phyloP scores from a whole-genome alignment of 1,284 basidiomycete species.

The Neolentinus lepideus region DNA sequence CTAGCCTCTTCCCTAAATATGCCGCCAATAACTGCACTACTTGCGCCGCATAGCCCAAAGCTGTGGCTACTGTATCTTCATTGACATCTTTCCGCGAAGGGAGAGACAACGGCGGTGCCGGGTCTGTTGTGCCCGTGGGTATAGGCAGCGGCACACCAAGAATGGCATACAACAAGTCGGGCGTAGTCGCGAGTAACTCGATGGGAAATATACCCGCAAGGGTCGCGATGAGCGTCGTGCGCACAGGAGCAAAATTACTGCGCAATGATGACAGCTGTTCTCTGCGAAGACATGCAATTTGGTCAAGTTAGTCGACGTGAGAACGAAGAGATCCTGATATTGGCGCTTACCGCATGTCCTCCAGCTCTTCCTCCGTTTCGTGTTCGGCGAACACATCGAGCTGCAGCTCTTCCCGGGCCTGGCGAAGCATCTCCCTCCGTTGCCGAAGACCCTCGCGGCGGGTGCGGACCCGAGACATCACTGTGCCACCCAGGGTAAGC shows the following conservation, averaged over 20 bases:
- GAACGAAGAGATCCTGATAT: constrained; percentile 4
- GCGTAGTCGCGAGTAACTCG: constrained; percentile 66
- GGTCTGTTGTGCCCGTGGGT: constrained; percentile 66
- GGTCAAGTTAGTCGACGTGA: background rate
- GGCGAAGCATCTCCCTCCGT: constrained; percentile 40
- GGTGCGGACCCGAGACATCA: constrained; percentile 20
- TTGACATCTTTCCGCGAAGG: constrained; percentile 64
- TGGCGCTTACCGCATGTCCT: constrained; percentile 33
- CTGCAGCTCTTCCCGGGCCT: constrained; percentile 35
- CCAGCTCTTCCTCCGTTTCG: constrained; percentile 29
- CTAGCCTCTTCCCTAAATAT: constrained; percentile 72
- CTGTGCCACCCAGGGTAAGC: constrained; percentile 13
- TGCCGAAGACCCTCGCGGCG: constrained; percentile 35
- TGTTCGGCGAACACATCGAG: constrained; percentile 28
- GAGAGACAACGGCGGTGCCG: constrained; percentile 77
- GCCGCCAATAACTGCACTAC: constrained; percentile 73
- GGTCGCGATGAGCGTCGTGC: constrained; percentile 66
- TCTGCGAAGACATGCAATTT: constrained; percentile 26
- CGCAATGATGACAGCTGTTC: constrained; percentile 36
- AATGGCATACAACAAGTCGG: constrained; percentile 81
- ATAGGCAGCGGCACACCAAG: constrained; percentile 81
- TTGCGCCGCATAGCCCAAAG: constrained; percentile 84
- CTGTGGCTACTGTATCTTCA: constrained; percentile 79
- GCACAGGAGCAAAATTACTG: constrained; percentile 43
- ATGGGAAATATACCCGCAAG: constrained; percentile 86